Base-by-base conservation (phyloP, 768 basidiomycete genomes). In the Harrya chromipes region DNA sequence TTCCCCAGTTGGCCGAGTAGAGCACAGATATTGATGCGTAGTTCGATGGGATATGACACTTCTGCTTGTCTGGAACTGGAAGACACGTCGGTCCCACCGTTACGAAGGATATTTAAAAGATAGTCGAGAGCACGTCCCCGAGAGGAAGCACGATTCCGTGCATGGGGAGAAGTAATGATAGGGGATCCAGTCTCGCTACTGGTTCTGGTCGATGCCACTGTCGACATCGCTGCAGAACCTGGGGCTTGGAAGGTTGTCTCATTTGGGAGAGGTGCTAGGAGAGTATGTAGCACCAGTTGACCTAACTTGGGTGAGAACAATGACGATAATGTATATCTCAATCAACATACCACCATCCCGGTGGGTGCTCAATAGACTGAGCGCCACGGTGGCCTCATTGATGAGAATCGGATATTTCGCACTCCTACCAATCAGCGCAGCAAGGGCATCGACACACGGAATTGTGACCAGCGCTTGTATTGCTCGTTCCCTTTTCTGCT, bases 331-430 rank as follows among this genome's bases (percentile, higher is more conserved):
- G 4, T 8, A 40, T 27, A 36, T 23, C 36, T 0, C 19, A 21
- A 33, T 2, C 16, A 14, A 68, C 82, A 54, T 67, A 88, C 91
- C 83, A 52, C 86, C 89, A 40, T 73, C 67, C 23, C 73, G 73
- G 35, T 82, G 78, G 11, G 83, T 83, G 46, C 83, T 83, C 50
- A 97, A 68, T 43, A 97, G 65, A 36, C 85, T 89, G 52, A 95
- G 69, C 4, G 90, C 89, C 37, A 97, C 81, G 19, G 94, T 75
- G 2, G 86, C 90, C 66, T 98, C 95, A 57, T 93, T 95, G 46
- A 97, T 79, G 27, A 98, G 75, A 35, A 92, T 74, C 1, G 90
- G 86, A 63, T 91, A 92, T 63, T 84, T 86, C 54, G 77, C 81
- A 62, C 90, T 90, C 53, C 85, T 78, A 21, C 81, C 80, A 16